A percentile compares a stretch with the other conserved stretches of the same genome.
phyloP scores from a whole-genome alignment of 2,329 filamentous ascomycete genomes.

The Penicillium concentricum region DNA sequence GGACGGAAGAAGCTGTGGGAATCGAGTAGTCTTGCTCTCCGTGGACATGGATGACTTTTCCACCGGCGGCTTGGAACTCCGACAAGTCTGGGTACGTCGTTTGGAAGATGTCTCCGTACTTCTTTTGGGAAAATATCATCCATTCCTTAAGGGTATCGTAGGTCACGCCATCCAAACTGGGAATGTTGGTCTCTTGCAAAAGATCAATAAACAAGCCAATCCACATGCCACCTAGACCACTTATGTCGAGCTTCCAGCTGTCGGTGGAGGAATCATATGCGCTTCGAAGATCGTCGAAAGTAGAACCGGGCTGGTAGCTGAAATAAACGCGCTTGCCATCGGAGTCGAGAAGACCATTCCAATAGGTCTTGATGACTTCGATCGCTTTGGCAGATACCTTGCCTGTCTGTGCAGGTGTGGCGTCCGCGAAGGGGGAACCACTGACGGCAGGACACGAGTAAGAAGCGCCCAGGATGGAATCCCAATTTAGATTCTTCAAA shows the following conservation, averaged over 20 bases:
- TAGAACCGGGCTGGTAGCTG: slow-evolving; percentile 13
- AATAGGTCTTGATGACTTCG: slow-evolving; percentile 11
- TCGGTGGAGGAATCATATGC: slow-evolving; percentile 11
- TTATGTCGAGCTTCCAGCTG: slow-evolving; percentile 16
- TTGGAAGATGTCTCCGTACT: slow-evolving; percentile 51
- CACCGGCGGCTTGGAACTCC: slow-evolving; percentile 48
- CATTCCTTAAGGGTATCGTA: slow-evolving; percentile 56
- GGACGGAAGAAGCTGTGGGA: slow-evolving; percentile 53
- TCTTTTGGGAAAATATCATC: slow-evolving; percentile 49
- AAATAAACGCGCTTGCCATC: slow-evolving; percentile 16
- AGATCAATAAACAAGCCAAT: slow-evolving; percentile 12
- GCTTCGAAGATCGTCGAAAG: slow-evolving; percentile 12
- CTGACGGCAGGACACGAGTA: slow-evolving; percentile 43
- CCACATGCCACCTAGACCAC: slow-evolving; percentile 11
- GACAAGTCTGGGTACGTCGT: slow-evolving; percentile 54
- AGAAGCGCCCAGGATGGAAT: slow-evolving; percentile 43
- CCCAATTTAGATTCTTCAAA: slow-evolving; percentile 45
- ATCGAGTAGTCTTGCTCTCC: slow-evolving; percentile 55
- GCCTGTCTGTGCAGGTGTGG: slow-evolving; percentile 14
- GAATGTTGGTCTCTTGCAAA: slow-evolving; percentile 32
- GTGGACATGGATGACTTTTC: slow-evolving; percentile 58
- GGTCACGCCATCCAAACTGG: slow-evolving; percentile 49
- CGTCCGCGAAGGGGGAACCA: slow-evolving; percentile 3
- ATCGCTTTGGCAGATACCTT: slow-evolving; percentile 14
- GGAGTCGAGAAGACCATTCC: slow-evolving; percentile 12